Evolutionary conservation across 768 basidiomycete genomes (phyloP), one percentile per base, ranked within the genome.

Genomic region (Phylloporus sp.): DNA sequence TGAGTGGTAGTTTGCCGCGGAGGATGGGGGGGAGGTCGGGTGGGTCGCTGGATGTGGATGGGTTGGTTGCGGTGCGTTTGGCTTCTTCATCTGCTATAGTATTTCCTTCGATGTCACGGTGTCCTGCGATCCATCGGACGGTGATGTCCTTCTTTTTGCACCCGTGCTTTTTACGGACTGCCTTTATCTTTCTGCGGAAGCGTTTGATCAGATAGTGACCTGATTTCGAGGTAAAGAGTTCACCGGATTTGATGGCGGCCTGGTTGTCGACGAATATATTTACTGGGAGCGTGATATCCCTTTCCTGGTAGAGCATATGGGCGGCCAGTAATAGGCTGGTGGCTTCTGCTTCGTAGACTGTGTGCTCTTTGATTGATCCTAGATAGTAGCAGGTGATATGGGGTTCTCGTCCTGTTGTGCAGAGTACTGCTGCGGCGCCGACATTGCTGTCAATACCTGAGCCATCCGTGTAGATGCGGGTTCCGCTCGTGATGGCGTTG

Each of bases 231-330:
- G 28, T 21, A 5, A 23, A 11, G 3, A 10, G 8, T 0, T 44
- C 35, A 44, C 43, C 10, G 6, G 43, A 37, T 36, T 36, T 36
- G 26, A 44, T 44, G 14, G 29, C 23, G 3, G 29, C 37, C n/a
- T 38, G 44, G 6, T 46, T 46, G 17, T 46, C 22, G 0, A 46
- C 5, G 4, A 46, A 46, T 3, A 38, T 38, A 17, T 24, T 18
- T 2, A 38, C n/a, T 0, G 36, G 44, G 5, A 23, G 15, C 1
- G 6, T 2, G 3, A 9, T 6, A 0, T 38, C 17, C 4, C 17
- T 18, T 6, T 34, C 22, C 4, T 1, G 14, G 5, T 32, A 8
- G 5, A 28, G 2, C n/a, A 4, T 11, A 13, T 24, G 15, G 1
- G 28, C 44, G 9, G 22, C 44, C 8, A 46, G 3, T 3, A 6